These are phyloP conservation scores for Candida taoyuanica DNA, from an alignment of 805 yeast genomes.

Conservation along the genomic window DNA sequence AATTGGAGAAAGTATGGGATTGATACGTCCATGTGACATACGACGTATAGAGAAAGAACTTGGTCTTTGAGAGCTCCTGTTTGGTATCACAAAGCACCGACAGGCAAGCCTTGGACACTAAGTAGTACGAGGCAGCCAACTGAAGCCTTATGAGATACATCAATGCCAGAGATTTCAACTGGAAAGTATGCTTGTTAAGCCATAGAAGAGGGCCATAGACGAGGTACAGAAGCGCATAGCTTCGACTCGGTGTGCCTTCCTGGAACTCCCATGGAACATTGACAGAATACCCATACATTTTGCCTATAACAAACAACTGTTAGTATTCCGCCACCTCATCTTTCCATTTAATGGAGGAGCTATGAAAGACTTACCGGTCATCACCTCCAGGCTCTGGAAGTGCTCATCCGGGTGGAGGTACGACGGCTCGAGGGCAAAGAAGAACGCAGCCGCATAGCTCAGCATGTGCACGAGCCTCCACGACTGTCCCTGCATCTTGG, in stretches of 20 bases:
- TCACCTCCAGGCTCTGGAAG: constrained; percentile 81
- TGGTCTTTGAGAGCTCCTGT: constrained; percentile 39
- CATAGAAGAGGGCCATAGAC: constrained; percentile 64
- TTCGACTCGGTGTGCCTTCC: constrained; percentile 58
- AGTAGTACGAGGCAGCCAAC: constrained; percentile 33
- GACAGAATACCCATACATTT: constrained; percentile 39
- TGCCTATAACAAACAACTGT: constrained; percentile 14
- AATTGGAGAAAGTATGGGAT: constrained; percentile 85
- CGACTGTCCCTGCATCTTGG: constrained; percentile 1
- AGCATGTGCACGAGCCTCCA: constrained; percentile 22
- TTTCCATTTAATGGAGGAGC: neutral
- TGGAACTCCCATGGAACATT: constrained; percentile 81
- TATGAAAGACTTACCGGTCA: constrained; percentile 35
- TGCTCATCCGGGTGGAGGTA: constrained; percentile 98
- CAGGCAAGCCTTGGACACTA: constrained; percentile 31
- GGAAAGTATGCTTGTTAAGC: constrained; percentile 29
- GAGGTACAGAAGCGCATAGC: constrained; percentile 62
- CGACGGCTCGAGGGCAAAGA: constrained; percentile 63
- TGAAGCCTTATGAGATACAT: constrained; percentile 53
- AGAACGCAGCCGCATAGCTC: constrained; percentile 32
- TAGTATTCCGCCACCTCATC: constrained; percentile 1
- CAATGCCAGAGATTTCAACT: constrained; percentile 42
- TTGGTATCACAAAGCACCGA: constrained; percentile 46
- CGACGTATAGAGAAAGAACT: constrained; percentile 44
- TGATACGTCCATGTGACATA: constrained; percentile 79